Base-by-base conservation (phyloP, 2,329 filamentous ascomycete genomes). In the Beauveria rudraprayagi region DNA sequence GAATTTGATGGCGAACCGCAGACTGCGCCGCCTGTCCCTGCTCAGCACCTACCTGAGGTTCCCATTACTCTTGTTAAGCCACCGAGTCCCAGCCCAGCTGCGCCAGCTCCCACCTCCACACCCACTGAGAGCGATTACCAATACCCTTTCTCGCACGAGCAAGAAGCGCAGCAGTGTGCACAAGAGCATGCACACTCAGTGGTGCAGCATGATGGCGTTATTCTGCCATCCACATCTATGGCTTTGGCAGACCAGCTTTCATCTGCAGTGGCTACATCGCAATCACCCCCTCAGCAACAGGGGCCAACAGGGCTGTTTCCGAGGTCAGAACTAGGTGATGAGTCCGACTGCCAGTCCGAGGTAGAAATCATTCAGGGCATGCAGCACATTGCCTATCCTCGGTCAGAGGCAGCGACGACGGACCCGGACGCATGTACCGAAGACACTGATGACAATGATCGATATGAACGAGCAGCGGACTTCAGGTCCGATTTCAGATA, bases 1-100 rank as follows among this genome's bases (percentile, higher is more conserved):
- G 86, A 90, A 67, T 89, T 91, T 66, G 89, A 92, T 65, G 80
- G 79, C n/a, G 88, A 91, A 66, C 80, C 85, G 24, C 88, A 91
- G 69, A 83, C 80, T 1, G 82, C 85, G 51, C 74, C 80, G 1
- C 75, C 79, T 1, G 67, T 76, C 17, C 75, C 73, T 48, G 70
- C 74, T 26, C 65, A 69, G 11, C 56, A 67, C 26, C 66, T 67
- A 11, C 54, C 65, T 16, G 66, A 69, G 43, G 65, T 68, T 16
- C 66, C 67, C 52, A 66, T 67, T 52, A 67, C 66, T 22, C 64
- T 69, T 52, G 62, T 69, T 28, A 70, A 70, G 55, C 67, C 70
- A 26, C 67, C 70, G 5, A 71, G 67, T 55, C 69, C 72, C 7
- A 71, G 70, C 41, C 63, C 63, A 28, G 14, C 56, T 47, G 22